phyloP scores from a whole-genome alignment of 768 basidiomycete genomes.

The Phylloporus arenicola region DNA sequence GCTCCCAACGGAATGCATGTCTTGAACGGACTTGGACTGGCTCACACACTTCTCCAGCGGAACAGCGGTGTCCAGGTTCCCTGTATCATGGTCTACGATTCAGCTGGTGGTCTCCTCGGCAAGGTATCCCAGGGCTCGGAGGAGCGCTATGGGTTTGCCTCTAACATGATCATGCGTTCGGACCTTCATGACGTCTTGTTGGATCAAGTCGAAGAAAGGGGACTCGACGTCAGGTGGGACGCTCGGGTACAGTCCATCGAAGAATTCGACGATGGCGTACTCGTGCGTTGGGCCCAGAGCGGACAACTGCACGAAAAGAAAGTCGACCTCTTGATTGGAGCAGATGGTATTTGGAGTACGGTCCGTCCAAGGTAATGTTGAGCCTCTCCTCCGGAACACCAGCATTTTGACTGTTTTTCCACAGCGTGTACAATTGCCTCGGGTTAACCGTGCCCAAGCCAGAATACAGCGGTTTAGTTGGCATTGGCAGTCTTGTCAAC shows the following conservation, averaged over 20 bases:
- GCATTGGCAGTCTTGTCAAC: conserved; percentile 16
- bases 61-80: conserved; percentile 17
- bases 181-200: conserved; percentile 30
- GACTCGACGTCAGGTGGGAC: conserved; percentile 19
- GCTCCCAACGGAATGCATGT: conserved; percentile 28
- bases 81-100: conserved; percentile 19
- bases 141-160: conserved; percentile 25
- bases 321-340: conserved; percentile 29
- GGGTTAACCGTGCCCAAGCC: conserved; percentile 16
- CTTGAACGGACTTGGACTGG: conserved; percentile 24
- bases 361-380: conserved; percentile 20
- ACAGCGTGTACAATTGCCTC: conserved; percentile 22
- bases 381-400: background rate
- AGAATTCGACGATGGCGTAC: conserved; percentile 20
- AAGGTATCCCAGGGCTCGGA: conserved; percentile 23
- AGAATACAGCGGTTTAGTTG: conserved; percentile 28
- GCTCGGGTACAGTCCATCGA: conserved; percentile 21
- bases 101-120: conserved; percentile 18
- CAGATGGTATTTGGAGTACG: conserved; percentile 30
- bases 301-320: conserved; percentile 18
- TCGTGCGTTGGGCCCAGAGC: conserved; percentile 24
- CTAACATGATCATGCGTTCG: conserved; percentile 24
- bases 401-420: background rate
- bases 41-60: conserved; percentile 18
- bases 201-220: conserved; percentile 20